Base-by-base conservation (phyloP, 2,329 filamentous ascomycete genomes). In the Thelonectria olida region DNA sequence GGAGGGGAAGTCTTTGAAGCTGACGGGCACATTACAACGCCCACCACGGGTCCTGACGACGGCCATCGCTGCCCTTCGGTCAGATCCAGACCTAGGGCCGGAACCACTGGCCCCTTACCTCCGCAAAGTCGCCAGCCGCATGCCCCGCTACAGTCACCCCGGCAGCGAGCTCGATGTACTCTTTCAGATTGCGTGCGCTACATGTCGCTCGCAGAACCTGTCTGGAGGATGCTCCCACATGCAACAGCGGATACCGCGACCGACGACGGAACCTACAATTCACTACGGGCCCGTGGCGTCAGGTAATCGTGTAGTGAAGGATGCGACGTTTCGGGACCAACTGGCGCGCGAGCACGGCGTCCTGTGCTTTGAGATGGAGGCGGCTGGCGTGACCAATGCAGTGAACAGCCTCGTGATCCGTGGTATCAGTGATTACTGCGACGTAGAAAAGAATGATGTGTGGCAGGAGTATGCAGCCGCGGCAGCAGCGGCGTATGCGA, bases 21-120 rank as follows among this genome's bases (percentile, higher is more conserved):
- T 41, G 4, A 56, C 45, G 5, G 51, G 45, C 2, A 10, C 36
- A n/a, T 34, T 61, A 7, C 51, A 50, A 4, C 45, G 34, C 2
- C 58, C 51, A 12, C 58, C 58, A 4, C 31, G 58, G 4, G 22
- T 27, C 20, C 3, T 61, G 19, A 51, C 31, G 36, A 61, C 51
- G 8, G 58, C 52, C 28, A 51, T 56, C n/a, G 45, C 44, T 6
- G 31, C 20, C 8, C 20, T 61, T 3, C 7, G 36, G 8, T 59
- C 56, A 34, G 39, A 54, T 15, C 56, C 56, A 7, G 42, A 49
- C 22, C 31, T 39, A 5, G n/a, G 38, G 5, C 28, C 23, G 5
- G 7, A 54, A 0, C 34, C 50, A 2, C 44, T 59, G 5, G 41
- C 47, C 9, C 49, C 50, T 3, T 42, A 48, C n/a, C n/a, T 59